A percentile compares a stretch with the other conserved stretches of the same genome.
phyloP scores from a whole-genome alignment of 257 asterid species.

The Solanum sejunctum region DNA sequence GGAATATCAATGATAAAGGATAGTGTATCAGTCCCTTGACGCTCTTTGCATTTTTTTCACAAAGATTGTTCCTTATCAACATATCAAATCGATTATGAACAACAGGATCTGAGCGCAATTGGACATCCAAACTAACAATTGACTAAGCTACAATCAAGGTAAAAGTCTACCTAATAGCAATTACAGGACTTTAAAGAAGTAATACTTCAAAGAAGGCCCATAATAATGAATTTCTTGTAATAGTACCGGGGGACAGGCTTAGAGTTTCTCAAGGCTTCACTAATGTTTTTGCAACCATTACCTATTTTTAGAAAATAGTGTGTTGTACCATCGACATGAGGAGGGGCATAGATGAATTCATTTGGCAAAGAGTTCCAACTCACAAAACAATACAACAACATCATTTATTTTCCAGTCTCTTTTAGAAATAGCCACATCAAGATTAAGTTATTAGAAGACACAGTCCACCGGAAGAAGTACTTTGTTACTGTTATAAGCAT shows the following conservation, averaged over 20 bases:
- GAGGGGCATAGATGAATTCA: not conserved
- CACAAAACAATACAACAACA: not conserved
- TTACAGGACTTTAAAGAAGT: not conserved
- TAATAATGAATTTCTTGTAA: not conserved
- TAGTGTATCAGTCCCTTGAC: not conserved
- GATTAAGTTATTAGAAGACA: not conserved
- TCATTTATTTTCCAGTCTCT: too few relatives aligned
- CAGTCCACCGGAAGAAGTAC: not conserved
- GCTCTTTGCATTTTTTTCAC: not conserved
- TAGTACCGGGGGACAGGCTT: not conserved
- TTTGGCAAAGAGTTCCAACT: not conserved
- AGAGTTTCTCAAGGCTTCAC: not conserved
- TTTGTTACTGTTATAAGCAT: too few relatives aligned
- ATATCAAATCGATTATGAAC: not conserved
- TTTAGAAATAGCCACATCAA: not conserved
- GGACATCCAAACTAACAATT: not conserved
- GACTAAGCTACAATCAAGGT: not conserved
- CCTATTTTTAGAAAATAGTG: not conserved
- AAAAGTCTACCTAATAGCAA: not conserved
- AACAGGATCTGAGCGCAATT: not conserved
- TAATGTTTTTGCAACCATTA: not conserved
- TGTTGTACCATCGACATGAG: not conserved
- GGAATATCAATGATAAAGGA: not conserved
- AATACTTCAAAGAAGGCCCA: not conserved
- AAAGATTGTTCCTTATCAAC: not conserved